Evolutionary conservation across 257 asterid genomes (phyloP), one percentile per base, ranked within the genome.

Genomic region (Nicotiana otophora): DNA sequence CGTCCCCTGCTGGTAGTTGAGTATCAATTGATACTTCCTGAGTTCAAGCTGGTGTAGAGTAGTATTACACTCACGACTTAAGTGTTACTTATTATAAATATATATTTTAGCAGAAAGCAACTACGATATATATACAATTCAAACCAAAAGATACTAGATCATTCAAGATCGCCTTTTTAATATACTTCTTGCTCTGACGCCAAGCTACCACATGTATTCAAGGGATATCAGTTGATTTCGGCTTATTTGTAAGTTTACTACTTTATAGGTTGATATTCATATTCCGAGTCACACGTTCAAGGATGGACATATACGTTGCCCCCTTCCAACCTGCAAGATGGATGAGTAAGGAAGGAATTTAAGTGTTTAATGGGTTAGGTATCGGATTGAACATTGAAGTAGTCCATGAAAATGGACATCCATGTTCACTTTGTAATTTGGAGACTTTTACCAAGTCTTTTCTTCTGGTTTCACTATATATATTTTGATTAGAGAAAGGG

Each of bases 341-440:
- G 6, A 31, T 42, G 72, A 33, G 10, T 64, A 62, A 58, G 64
- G 26, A 63, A 63, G 39, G 69, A 63, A 19, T 3, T 63, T 46
- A 46, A 72, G 23, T 72, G 46, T 74, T 74, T 26, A 75, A 75
- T 51, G 80, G 42, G 63, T 75, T 75, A 51, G 46, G 80, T 51
- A 75, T 75, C 3, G 16, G 63, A 74, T 26, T 48, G 80, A 74
- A 74, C 2, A 74, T 26, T 48, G 80, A 74, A 74, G 1, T 42
- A 51, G 46, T 51, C 80, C 51, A 51, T 51, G 80, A 75, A 74
- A 51, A 75, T 51, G 28, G 80, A 75, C 80, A 53, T 4, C 80
- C 42, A 26, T 51, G 63, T 51, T 51, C 63, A 75, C 63, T 75
- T 48, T 4, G 26, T 51, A 15, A 51, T 75, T 75, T 51, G 28